Base-by-base conservation (phyloP, 169 alveolate genomes). In the Cytauxzoon felis region DNA sequence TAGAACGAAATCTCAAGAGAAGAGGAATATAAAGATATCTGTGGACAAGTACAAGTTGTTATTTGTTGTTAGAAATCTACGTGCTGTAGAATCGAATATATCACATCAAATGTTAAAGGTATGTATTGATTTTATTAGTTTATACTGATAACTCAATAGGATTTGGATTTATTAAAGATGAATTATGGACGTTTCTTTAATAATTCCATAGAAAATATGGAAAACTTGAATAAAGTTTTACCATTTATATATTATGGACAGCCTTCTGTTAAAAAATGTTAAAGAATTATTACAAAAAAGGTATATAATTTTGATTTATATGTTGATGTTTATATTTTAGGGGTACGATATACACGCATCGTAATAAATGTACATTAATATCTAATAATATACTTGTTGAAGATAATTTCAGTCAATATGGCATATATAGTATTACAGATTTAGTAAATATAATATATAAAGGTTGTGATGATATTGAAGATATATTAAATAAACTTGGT, bases 181-280 rank as follows among this genome's bases (percentile, higher is more conserved):
- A 56, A 56, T 18, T 43, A 71, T 8, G 85, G 80, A 16, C 43
- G 79, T 24, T 62, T 75, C 16, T 40, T 75, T 29, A 52, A 64
- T 9, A 75, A 75, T 50, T 62, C 78, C 29, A 71, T 36, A 2
- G 9, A 19, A 5, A 64, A 47, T 40, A 16, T 51, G 49, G 29
- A 47, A 30, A 27, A 30, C 21, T 19, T 75, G 19, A 41, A 30
- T 11, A 24, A 21, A 60, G 73, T 75, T 29, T n/a, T 13, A 21
- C 85, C 85, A 6, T 75, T 75, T 42, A 67, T 75, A 5, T 75
- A 64, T 73, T 75, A 50, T 30, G 85, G 85, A 4, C 32, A 23
- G 0, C 80, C 80, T 1, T 49, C 71, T 3, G 51, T 65, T 33
- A 56, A 40, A n/a, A 23, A 18, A 75, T 34, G 72, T 75, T 1